phyloP scores from a whole-genome alignment of 164 flowering plant species.

The Berberis thunbergii region DNA sequence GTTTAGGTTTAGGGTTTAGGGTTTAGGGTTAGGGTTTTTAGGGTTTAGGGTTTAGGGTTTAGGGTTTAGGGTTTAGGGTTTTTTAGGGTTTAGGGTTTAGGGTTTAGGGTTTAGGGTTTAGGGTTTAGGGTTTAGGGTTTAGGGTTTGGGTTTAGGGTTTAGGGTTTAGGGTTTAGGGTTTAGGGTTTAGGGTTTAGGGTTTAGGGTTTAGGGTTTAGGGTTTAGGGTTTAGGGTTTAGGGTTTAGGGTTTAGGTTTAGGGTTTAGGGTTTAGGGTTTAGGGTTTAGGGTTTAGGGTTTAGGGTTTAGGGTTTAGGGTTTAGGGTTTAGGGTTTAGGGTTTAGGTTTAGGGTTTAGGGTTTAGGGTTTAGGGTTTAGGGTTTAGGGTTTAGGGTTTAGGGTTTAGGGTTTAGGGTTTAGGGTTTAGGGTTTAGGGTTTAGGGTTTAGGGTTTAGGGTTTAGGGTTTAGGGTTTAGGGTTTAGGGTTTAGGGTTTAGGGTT shows the following conservation, averaged over 20 bases:
- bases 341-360: too few relatives aligned
- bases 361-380: constrained; percentile 11
- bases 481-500: constrained; percentile 16
- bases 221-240: constrained; percentile 17
- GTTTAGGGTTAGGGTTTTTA: constrained; percentile 7
- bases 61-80: constrained; percentile 8
- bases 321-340: constrained; percentile 10
- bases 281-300: constrained; percentile 16
- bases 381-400: constrained; percentile 13
- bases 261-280: constrained; percentile 15
- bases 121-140: constrained; percentile 16
- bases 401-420: constrained; percentile 7
- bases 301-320: constrained; percentile 12
- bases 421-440: constrained; percentile 13
- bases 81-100: constrained; percentile 14
- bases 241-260: constrained; percentile 14
- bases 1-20: constrained; percentile 6
- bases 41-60: constrained; percentile 17
- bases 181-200: constrained; percentile 15
- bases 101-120: constrained; percentile 17
- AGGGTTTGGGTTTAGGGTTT: constrained; percentile 16
- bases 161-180: constrained; percentile 13
- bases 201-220: constrained; percentile 18
- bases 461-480: constrained; percentile 13
- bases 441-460: constrained; percentile 9